A percentile compares a stretch with the other conserved stretches of the same genome.
Evolutionary conservation across 2,329 filamentous ascomycete genomes (phyloP).

Genomic region (Cladosporium sp.): DNA sequence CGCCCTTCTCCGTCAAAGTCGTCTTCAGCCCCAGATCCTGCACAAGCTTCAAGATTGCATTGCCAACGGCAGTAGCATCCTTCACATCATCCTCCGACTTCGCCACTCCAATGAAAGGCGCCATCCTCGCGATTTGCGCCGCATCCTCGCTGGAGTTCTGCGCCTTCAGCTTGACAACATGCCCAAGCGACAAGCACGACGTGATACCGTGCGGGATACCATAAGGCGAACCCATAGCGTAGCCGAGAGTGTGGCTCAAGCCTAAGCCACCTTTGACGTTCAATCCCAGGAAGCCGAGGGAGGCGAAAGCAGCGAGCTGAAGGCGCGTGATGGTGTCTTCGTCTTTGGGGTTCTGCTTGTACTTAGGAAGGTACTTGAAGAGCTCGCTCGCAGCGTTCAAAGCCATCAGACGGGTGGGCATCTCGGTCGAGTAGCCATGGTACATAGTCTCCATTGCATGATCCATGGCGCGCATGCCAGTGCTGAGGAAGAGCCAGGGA

Average conservation of each 20-base stretch:
- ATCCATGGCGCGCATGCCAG: conserved; percentile 55
- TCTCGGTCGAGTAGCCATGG: conserved; percentile 53
- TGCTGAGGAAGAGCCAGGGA: conserved; percentile 50
- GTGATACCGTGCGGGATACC: conserved; percentile 59
- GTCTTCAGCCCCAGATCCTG: conserved; percentile 45
- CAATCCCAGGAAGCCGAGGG: conserved; percentile 51
- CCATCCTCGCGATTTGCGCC: conserved; percentile 46
- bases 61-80: conserved; percentile 48
- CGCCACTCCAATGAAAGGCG: conserved; percentile 46
- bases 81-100: conserved; percentile 42
- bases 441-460: conserved; percentile 58
- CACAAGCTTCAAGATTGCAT: conserved; percentile 47
- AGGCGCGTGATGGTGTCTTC: conserved; percentile 52
- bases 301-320: conserved; percentile 54
- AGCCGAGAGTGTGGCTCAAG: conserved; percentile 44
- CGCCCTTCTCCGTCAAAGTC: conserved; percentile 49
- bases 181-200: conserved; percentile 55
- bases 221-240: conserved; percentile 57
- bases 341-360: conserved; percentile 47
- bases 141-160: conserved; percentile 44
- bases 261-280: conserved; percentile 55
- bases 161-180: conserved; percentile 56
- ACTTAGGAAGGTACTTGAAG: conserved; percentile 51
- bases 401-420: conserved; percentile 50
- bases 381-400: conserved; percentile 49